A percentile compares a stretch with the other conserved stretches of the same genome.
Evolutionary conservation across 306 rosid genomes (phyloP).

Genomic region (Begonia peltatifolia): DNA sequence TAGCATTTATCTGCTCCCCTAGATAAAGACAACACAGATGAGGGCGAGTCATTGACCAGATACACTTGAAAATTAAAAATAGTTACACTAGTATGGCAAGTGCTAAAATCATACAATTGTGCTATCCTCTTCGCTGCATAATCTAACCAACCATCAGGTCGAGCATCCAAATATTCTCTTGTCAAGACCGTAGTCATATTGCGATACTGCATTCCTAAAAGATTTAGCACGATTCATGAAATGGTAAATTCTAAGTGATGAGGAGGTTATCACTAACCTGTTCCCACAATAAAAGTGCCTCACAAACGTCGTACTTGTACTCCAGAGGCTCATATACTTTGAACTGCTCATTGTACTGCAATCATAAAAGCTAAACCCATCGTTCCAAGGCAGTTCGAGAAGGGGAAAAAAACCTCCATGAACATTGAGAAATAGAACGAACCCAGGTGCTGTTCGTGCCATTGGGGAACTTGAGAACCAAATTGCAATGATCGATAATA

Average conservation of each 20-base stretch:
- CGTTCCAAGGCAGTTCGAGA: conserved; percentile 12
- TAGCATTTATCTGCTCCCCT: conserved; percentile 72
- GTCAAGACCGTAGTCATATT: conserved; percentile 94
- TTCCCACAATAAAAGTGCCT: conserved; percentile 79
- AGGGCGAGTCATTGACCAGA: neutral
- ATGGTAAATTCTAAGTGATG: no score
- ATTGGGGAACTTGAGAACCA: conserved; percentile 66
- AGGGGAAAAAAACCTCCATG: neutral
- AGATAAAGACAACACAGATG: conserved; percentile 6
- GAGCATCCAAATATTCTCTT: conserved; percentile 74
- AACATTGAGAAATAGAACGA: conserved; percentile 9
- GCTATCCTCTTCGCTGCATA: conserved; percentile 89
- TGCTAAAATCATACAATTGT: conserved; percentile 48
- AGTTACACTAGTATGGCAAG: conserved; percentile 8
- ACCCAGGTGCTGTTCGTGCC: conserved; percentile 99
- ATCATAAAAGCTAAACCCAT: conserved; percentile 7
- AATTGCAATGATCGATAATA: conserved; percentile 61
- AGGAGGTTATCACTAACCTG: conserved; percentile 42
- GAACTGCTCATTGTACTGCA: conserved; percentile 85
- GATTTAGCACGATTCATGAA: no score
- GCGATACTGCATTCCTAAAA: conserved; percentile 56
- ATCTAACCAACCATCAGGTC: conserved; percentile 87
- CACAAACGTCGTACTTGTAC: conserved; percentile 66
- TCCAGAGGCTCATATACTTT: conserved; percentile 76
- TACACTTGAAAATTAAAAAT: neutral